phyloP scores from a whole-genome alignment of 2,329 filamentous ascomycete species.

The Pyrenophora graminea region DNA sequence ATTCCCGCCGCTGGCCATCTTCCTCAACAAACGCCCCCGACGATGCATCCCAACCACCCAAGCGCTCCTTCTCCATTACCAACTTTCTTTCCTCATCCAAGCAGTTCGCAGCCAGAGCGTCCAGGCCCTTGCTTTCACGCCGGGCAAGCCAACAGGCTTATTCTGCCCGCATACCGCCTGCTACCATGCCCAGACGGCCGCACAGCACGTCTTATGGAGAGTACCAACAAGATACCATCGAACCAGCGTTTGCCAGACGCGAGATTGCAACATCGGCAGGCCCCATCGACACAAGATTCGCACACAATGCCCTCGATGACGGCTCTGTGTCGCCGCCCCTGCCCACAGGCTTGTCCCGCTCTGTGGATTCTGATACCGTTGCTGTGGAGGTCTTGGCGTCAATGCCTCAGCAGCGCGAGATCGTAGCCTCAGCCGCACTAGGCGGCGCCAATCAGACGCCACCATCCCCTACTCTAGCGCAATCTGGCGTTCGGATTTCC shows the following conservation, averaged over 20 bases:
- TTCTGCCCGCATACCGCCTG: conserved; percentile 40
- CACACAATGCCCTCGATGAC: conserved; percentile 15
- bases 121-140: conserved; percentile 34
- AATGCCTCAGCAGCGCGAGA: conserved; percentile 40
- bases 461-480: conserved; percentile 42
- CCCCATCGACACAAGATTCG: conserved; percentile 15
- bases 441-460: conserved; percentile 39
- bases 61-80: conserved; percentile 57
- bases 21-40: conserved; percentile 23
- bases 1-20: conserved; percentile 15
- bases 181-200: conserved; percentile 47
- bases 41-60: conserved; percentile 42
- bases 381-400: conserved; percentile 33
- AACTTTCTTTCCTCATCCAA: conserved; percentile 50
- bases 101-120: conserved; percentile 35
- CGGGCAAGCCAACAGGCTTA: conserved; percentile 38
- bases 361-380: conserved; percentile 20
- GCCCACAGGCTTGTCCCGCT: conserved; percentile 27
- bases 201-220: conserved; percentile 44
- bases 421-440: conserved; percentile 34
- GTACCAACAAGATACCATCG: conserved; percentile 46
- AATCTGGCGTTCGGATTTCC: conserved; percentile 50
- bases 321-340: conserved; percentile 29
- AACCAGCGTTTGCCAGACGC: conserved; percentile 34
- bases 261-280: conserved; percentile 37